Conservation (phyloP, 2,329 filamentous ascomycete genomes). For the Stemphylium lycopersici region DNA sequence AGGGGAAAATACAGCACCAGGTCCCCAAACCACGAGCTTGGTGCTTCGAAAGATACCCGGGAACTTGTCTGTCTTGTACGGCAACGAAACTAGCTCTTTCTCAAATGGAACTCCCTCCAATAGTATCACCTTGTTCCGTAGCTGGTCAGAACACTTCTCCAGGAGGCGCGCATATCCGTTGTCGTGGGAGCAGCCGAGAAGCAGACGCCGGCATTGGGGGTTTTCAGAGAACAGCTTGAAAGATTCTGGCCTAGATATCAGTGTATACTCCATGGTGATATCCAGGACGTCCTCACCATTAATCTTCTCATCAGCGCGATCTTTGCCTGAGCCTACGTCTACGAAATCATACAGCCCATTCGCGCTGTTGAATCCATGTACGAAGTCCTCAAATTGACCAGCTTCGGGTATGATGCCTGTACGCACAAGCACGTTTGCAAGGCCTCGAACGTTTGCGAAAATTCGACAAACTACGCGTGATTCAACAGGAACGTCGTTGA, state of each 20-base stretch:
- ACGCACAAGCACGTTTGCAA: constrained; percentile 56
- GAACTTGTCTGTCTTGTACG: constrained; percentile 59
- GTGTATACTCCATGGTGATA: too few relatives aligned
- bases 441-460: constrained; percentile 60
- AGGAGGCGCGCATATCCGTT: constrained; percentile 61
- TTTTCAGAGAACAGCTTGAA: constrained; percentile 63
- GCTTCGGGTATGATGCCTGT: constrained; percentile 54
- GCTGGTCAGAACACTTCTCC: constrained; percentile 56
- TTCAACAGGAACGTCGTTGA: constrained; percentile 48
- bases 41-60: constrained; percentile 60
- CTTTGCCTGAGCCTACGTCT: constrained; percentile 55
- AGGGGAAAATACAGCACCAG: constrained; percentile 1
- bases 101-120: constrained; percentile 64
- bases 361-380: constrained; percentile 61
- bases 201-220: constrained; percentile 65
- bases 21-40: constrained; percentile 48
- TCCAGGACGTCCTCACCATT: constrained; percentile 50
- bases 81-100: constrained; percentile 58
- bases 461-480: constrained; percentile 59
- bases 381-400: constrained; percentile 57
- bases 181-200: constrained; percentile 65
- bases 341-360: constrained; percentile 54
- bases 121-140: constrained; percentile 59
- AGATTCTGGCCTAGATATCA: constrained; percentile 48
- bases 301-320: constrained; percentile 55